Evolutionary conservation across 1,139 yeast genomes (phyloP), one percentile per base, ranked within the genome.

Genomic region (Yamadazyma taylorii): DNA sequence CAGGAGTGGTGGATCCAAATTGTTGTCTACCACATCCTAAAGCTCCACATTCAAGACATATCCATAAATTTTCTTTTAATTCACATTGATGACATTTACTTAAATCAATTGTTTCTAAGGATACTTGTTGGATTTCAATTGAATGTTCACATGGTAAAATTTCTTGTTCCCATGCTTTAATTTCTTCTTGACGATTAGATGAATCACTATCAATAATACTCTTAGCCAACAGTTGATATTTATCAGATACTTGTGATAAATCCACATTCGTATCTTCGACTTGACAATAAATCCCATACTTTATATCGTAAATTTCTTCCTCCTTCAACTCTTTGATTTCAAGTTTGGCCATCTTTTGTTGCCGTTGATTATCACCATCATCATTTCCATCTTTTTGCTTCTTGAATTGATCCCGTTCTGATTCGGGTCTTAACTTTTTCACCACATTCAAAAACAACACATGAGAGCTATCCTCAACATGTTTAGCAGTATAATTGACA

Each of bases 21-120:
- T 92, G 98, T 25, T 81, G 81, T 47, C 99, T 73, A 11, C 96
- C 95, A 63, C 97, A 90, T 0, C 96, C 97, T 21, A 88, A 69
- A 45, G 80, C 78, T 0, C 97, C 97, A 65, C 97, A 90, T 12
- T 87, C 79, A 26, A 90, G 66, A 60, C 97, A 90, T 9, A 88
- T 82, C 97, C 97, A 90, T 19, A 89, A 63, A 58, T 87, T 87
- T 21, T 80, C 81, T 9, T 63, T 56, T n/a, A 79, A 66, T 0
- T 76, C 79, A 62, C 96, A 88, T 15, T 65, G 63, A 3, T 61
- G 47, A 61, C 97, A 86, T 39, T 77, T 65, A 0, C 71, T 53
- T n/a, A 50, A 35, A 25, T 74, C 72, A 7, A 66, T 42, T 0
- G 45, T 37, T 5, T 53, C 45, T 1, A 48, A 37, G 1, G 52